These are phyloP conservation scores for Cladobotryum mycophilum DNA, from an alignment of 2,329 filamentous ascomycete genomes.

Conservation along the genomic window DNA sequence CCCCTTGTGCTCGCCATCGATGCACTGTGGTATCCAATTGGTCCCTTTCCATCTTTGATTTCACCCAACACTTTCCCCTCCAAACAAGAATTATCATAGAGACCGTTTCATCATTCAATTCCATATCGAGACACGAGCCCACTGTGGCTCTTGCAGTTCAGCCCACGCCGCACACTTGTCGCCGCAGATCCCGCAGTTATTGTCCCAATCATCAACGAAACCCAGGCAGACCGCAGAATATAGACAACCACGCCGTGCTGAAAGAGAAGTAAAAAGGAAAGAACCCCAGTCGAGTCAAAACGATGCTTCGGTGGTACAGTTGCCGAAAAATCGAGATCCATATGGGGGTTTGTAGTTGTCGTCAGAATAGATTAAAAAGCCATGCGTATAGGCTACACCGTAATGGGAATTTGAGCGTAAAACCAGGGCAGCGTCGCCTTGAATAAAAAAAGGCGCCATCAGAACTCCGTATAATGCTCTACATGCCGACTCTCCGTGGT, in stretches of 20 bases:
- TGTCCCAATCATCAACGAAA: constrained; percentile 2
- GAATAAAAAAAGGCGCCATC: constrained; percentile 1
- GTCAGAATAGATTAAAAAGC: neutral
- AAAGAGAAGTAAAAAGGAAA: constrained; percentile 3
- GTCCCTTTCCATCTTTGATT: neutral
- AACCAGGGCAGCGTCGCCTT: constrained; percentile 5
- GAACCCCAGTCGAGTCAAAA: neutral
- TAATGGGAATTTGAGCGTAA: neutral
- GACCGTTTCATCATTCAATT: constrained; percentile 13
- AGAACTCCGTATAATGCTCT: constrained; percentile 16
- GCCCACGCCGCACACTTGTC: constrained; percentile 1
- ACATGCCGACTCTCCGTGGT: constrained; percentile 17
- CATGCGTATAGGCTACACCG: neutral
- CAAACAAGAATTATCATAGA: constrained; percentile 9
- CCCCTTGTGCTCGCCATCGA: neutral
- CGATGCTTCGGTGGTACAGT: neutral
- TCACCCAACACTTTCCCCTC: neutral
- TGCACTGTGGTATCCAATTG: constrained; percentile 7
- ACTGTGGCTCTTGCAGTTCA: constrained; percentile 1
- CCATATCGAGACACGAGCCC: constrained; percentile 9
- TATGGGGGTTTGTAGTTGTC: neutral
- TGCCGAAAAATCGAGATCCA: neutral
- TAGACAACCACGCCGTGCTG: constrained; percentile 7
- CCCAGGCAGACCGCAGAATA: constrained; percentile 1
- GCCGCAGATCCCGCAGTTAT: neutral